Evolutionary conservation across 176 grass and related monocot genomes (phyloP), one percentile per base, ranked within the genome.

Genomic region (Cenchrus fungigraminus): DNA sequence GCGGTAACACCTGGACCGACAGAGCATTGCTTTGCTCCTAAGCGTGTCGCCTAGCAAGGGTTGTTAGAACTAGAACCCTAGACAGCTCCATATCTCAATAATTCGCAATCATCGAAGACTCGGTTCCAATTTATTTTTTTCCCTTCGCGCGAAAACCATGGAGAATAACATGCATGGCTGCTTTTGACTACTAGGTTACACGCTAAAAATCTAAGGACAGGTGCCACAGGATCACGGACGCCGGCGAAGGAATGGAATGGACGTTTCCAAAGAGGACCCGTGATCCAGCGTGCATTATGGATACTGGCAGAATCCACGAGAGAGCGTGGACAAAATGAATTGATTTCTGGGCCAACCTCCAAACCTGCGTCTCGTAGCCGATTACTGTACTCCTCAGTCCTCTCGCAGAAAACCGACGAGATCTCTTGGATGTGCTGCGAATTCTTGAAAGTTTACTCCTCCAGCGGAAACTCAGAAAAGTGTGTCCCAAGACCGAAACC

Each of bases 1-100:
- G 67, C 47, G 0, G 19, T 56, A 75, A 89, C 68, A 74, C 79
- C 59, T 66, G 76, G 52, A 80, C 87, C 76, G 82, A 81, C 78
- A 82, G 44, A 58, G 31, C 54, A 14, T 89, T 77, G 64, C 88
- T 89, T 89, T 81, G 71, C 17, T 71, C 32, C 20, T 37, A 89
- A 89, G 82, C 29, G 54, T 89, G 82, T 89, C 82, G 68, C 79
- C 76, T 16, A 70, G 68, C 82, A 69, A 85, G 15, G 45, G 57
- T 75, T 16, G 53, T 62, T 76, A 68, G 25, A 72, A 44, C 14
- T 76, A 68, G 25, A 72, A 44, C 14, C 16, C 29, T 20, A 37
- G 55, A 37, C 80, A 78, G 75, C 76, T 74, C 25, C 58, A 13
- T 1, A 29, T 57, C 75, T 89, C 52, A 43, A 85, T 81, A 67